Percentiles rank a stretch among this genome's conserved stretches.
Evolutionary conservation across 768 basidiomycete species (phyloP).

Genomic region (Russula virescens): DNA sequence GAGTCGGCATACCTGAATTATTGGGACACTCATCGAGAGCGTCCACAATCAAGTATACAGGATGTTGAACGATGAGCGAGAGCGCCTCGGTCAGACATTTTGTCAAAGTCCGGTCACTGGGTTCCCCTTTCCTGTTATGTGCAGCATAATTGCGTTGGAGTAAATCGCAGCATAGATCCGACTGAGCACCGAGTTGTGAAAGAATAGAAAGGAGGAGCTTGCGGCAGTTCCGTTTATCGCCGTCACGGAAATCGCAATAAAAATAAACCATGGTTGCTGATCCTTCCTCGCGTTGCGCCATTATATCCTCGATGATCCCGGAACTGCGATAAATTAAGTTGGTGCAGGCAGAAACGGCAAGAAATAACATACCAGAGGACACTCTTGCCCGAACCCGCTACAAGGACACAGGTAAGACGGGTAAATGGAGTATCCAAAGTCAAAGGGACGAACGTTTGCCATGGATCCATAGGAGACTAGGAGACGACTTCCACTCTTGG

Average conservation of each 20-base stretch:
- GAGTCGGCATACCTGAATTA: neutral
- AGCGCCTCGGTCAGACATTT: neutral
- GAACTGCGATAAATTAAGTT: neutral
- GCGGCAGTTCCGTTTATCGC: neutral
- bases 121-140: neutral
- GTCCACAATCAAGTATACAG: neutral
- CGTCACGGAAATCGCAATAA: neutral
- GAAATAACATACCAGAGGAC: neutral
- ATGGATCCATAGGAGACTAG: neutral
- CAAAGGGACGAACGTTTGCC: neutral
- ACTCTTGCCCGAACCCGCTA: conserved; percentile 1
- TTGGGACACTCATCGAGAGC: conserved; percentile 11
- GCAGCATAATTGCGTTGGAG: neutral
- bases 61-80: neutral
- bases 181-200: neutral
- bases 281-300: neutral
- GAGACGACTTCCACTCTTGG: neutral
- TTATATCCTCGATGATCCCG: neutral
- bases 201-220: neutral
- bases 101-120: neutral
- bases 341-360: too few species aligned
- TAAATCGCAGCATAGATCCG: neutral
- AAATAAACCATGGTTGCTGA: neutral
- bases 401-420: too few species aligned
- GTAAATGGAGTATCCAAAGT: neutral